These are phyloP conservation scores for Cymodocea nodosa DNA, from an alignment of 116 monocot species.

Conservation along the genomic window DNA sequence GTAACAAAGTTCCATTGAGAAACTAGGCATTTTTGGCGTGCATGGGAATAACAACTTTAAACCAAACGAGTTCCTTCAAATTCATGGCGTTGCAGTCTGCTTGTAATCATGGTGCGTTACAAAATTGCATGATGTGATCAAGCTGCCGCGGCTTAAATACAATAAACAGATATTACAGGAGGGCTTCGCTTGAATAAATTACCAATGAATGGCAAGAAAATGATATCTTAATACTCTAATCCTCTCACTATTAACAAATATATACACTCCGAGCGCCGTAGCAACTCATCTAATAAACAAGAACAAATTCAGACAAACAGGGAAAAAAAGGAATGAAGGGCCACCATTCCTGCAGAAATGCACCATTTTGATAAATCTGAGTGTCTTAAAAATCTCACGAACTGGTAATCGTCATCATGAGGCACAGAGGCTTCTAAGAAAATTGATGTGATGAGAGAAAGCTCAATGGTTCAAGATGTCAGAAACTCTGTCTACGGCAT, in stretches of 20 bases:
- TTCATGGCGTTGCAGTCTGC: no score
- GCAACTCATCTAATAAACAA: background rate
- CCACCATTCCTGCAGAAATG: background rate
- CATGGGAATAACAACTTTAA: no score
- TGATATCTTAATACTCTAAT: background rate
- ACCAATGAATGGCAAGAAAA: background rate
- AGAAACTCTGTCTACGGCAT: constrained; percentile 53
- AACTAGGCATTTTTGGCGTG: no score
- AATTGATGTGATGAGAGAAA: background rate
- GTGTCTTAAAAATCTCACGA: background rate
- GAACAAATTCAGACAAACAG: background rate
- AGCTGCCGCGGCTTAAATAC: no score
- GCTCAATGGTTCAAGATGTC: constrained; percentile 39
- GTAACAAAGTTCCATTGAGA: no score
- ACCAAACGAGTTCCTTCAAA: no score
- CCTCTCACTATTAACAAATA: constrained; percentile 7
- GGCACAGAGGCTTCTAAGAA: background rate
- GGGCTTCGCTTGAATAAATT: background rate
- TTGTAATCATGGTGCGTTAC: no score
- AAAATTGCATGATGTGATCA: no score
- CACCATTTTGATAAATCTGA: background rate
- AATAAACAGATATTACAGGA: no score
- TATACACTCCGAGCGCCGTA: background rate
- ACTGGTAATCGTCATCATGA: background rate
- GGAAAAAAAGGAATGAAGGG: background rate